Evolutionary conservation across 768 basidiomycete genomes (phyloP), one percentile per base, ranked within the genome.

Genomic region (Mycena kentingensis): DNA sequence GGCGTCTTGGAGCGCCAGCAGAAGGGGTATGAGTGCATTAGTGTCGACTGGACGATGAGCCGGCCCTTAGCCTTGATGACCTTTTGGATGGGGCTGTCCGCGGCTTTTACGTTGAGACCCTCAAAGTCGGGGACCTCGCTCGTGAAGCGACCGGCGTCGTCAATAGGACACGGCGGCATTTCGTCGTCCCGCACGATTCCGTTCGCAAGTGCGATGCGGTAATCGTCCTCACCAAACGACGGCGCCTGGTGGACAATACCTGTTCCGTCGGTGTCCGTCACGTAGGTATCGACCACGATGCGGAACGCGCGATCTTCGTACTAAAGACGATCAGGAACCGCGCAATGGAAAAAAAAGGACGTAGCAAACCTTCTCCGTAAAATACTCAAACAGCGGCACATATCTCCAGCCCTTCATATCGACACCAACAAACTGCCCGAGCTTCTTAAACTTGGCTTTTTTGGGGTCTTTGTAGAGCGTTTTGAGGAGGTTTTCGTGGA

Each of bases 221-320:
- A 92, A 80, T 99, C 97, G 63, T 99, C 97, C 68, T 98, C 96
- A 75, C 97, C 97, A 64, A 97, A 98, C 0, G 89, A 95, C 2
- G 97, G 97, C 2, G 97, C 93, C 73, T 99, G 97, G 68, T 99
- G 97, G 26, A 99, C 97, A 63, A 98, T 95, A 63, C 97, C 97
- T 25, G 97, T 99, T 65, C 97, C 97, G 54, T 93, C 90, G 15
- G 84, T 80, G 61, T 87, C 89, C 3, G 93, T 96, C 42, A 99
- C 96, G 67, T 99, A 99, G 0, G 86, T 87, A 64, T 99, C 97
- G 19, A 82, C 79, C 13, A 99, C 68, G 15, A 99, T 93, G 50
- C 87, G 73, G 77, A 96, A 98, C 0, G 93, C 96, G 61, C 82
- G 84, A 67, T 94, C 93, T 65, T 90, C 88, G 66, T 82, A 98